Conservation (phyloP, 2,329 filamentous ascomycete genomes). For the Paecilomyces sp. region DNA sequence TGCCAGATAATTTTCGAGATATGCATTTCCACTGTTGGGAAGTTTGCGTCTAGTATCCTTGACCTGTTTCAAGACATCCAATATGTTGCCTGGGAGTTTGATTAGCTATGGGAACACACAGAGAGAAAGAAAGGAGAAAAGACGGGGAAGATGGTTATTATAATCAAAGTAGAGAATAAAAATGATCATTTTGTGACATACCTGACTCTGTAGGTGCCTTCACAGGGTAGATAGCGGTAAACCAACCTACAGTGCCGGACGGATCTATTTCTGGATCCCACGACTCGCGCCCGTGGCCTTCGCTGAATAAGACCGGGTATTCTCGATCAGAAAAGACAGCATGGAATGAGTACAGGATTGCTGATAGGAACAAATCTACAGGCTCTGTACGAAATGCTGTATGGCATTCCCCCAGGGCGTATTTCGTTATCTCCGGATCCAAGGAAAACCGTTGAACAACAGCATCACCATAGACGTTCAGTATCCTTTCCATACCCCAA, state of each 20-base stretch:
- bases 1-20: constrained; percentile 26
- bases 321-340: constrained; percentile 36
- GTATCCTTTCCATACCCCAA: constrained; percentile 26
- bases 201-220: constrained; percentile 21
- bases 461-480: constrained; percentile 28
- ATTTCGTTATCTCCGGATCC: constrained; percentile 22
- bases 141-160: too few relatives aligned
- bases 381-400: constrained; percentile 28
- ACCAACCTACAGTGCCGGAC: constrained; percentile 44
- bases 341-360: constrained; percentile 38
- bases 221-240: constrained; percentile 42
- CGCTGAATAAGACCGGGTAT: constrained; percentile 41
- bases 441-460: constrained; percentile 28
- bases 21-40: constrained; percentile 22
- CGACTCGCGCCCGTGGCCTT: constrained; percentile 43
- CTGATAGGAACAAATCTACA: constrained; percentile 29
- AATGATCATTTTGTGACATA: constrained; percentile 2
- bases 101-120: constrained; percentile 1
- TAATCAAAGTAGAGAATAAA: too few relatives aligned
- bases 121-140: too few relatives aligned
- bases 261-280: constrained; percentile 40
- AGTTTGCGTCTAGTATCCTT: constrained; percentile 33
- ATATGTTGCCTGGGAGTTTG: constrained; percentile 10
- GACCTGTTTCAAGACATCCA: constrained; percentile 27
- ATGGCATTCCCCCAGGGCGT: constrained; percentile 25